Evolutionary conservation across 352 stramenopile genomes (phyloP).

Genomic region (Lagenidium giganteum): DNA sequence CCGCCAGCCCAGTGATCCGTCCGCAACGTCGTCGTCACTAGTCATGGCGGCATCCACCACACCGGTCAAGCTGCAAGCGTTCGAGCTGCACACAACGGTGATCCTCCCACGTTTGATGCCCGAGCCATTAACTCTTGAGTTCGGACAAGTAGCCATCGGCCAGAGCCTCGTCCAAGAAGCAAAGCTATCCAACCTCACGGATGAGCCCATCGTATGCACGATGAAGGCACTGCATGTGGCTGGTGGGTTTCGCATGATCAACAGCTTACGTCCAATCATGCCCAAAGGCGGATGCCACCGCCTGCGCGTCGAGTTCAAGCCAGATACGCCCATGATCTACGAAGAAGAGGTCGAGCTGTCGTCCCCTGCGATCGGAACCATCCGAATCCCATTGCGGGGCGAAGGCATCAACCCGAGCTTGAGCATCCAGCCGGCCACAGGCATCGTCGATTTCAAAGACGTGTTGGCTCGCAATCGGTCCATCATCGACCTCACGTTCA

Average conservation of each 20-base stretch:
- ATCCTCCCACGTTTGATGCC: slow-evolving; percentile 35
- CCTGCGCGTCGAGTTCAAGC: slow-evolving; percentile 54
- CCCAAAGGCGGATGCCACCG: slow-evolving; percentile 10
- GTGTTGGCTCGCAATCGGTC: slow-evolving; percentile 36
- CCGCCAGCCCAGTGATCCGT: too few relatives aligned
- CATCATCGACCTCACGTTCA: slow-evolving; percentile 29
- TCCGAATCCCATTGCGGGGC: slow-evolving; percentile 28
- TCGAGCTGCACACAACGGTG: slow-evolving; percentile 51
- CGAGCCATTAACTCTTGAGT: slow-evolving; percentile 39
- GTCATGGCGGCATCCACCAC: background rate
- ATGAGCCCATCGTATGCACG: slow-evolving; percentile 24
- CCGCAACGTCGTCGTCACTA: background rate
- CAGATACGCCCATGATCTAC: slow-evolving; percentile 33
- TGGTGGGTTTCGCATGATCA: slow-evolving; percentile 71
- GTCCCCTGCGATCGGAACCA: slow-evolving; percentile 10
- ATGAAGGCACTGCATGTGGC: slow-evolving; percentile 56
- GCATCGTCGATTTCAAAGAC: slow-evolving; percentile 45
- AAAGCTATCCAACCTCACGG: slow-evolving; percentile 31
- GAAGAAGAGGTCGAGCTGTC: slow-evolving; percentile 53
- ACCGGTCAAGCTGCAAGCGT: too few relatives aligned
- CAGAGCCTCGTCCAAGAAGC: slow-evolving; percentile 40
- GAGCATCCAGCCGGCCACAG: slow-evolving; percentile 38
- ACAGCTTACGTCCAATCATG: slow-evolving; percentile 34
- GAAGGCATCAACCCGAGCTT: slow-evolving; percentile 68
- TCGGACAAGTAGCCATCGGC: slow-evolving; percentile 78